A percentile compares a stretch with the other conserved stretches of the same genome.
Evolutionary conservation across 2,329 filamentous ascomycete genomes (phyloP).

Genomic region (Trichophaea hybrida): DNA sequence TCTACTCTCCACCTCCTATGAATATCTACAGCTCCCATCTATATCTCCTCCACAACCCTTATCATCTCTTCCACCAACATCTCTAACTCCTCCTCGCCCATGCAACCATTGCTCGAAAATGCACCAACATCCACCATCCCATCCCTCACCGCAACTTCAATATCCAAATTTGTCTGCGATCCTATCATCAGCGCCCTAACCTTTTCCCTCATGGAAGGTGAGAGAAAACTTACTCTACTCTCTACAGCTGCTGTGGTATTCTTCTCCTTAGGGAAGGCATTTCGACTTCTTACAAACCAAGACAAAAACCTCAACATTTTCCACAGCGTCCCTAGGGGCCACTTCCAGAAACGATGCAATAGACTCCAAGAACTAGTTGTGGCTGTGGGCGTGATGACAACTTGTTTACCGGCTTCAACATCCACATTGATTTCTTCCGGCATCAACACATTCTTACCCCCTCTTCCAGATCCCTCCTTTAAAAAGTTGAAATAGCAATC

Average conservation of each 20-base stretch:
- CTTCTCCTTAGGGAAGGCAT: background rate
- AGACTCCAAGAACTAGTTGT: too few species aligned
- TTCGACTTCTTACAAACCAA: background rate
- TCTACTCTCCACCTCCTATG: too few species aligned
- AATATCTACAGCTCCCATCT: too few species aligned
- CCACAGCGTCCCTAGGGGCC: background rate
- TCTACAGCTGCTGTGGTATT: background rate
- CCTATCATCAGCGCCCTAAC: slow-evolving; percentile 18
- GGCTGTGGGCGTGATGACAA: too few species aligned
- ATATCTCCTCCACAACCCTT: background rate
- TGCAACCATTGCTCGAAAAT: slow-evolving; percentile 16
- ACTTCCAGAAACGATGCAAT: background rate
- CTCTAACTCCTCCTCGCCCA: slow-evolving; percentile 12
- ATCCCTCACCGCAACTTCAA: slow-evolving; percentile 40
- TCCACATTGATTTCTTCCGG: slow-evolving; percentile 14
- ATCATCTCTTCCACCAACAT: slow-evolving; percentile 18
- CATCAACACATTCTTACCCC: background rate
- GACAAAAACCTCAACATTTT: background rate
- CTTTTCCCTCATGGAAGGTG: background rate
- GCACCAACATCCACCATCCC: slow-evolving; percentile 34
- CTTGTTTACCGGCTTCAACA: too few species aligned
- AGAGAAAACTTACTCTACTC: background rate
- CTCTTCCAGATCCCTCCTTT: background rate
- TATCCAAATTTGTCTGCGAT: slow-evolving; percentile 39
- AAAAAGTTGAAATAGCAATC: slow-evolving; percentile 67